Conservation (phyloP, 208 protist species). For the Crithidia acanthocephali region DNA sequence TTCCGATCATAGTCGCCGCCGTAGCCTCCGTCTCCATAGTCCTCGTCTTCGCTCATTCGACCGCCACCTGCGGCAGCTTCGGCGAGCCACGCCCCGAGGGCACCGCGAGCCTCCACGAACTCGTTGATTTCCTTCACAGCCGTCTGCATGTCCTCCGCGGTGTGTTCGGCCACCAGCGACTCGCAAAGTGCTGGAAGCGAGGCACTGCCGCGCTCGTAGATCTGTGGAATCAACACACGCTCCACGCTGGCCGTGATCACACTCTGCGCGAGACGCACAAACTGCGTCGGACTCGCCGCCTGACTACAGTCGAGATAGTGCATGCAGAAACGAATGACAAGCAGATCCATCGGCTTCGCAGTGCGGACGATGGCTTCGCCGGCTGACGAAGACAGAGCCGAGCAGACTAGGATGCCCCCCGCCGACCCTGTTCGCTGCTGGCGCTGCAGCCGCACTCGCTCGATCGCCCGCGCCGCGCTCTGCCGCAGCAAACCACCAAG, state of each 20-base stretch:
- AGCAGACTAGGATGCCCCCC: neutral
- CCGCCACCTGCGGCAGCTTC: slow-evolving; percentile 24
- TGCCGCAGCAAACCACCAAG: slow-evolving; percentile 76
- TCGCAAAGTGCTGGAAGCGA: slow-evolving; percentile 77
- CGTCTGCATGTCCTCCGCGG: slow-evolving; percentile 64
- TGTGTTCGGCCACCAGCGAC: slow-evolving; percentile 73
- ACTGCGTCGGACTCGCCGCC: slow-evolving; percentile 49
- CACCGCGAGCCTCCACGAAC: slow-evolving; percentile 73
- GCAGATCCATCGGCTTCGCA: slow-evolving; percentile 71
- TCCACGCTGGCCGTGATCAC: slow-evolving; percentile 67
- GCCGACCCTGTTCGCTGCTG: slow-evolving; percentile 16
- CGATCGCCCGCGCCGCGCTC: slow-evolving; percentile 68
- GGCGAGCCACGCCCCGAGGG: slow-evolving; percentile 37
- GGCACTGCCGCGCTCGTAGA: slow-evolving; percentile 39
- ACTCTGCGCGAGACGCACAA: slow-evolving; percentile 72
- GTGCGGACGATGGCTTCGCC: slow-evolving; percentile 21
- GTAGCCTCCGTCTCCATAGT: slow-evolving; percentile 28
- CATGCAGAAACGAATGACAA: slow-evolving; percentile 78
- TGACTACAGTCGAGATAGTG: slow-evolving; percentile 64
- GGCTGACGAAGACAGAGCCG: slow-evolving; percentile 7
- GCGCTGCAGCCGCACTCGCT: slow-evolving; percentile 62
- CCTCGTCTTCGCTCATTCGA: slow-evolving; percentile 33
- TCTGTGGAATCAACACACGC: slow-evolving; percentile 59
- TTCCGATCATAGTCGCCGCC: slow-evolving; percentile 16
- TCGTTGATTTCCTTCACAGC: slow-evolving; percentile 70